Evolutionary conservation across 1,284 basidiomycete species (phyloP), one percentile per base, ranked within the genome.

Genomic region (Ceratobasidium papillatum): DNA sequence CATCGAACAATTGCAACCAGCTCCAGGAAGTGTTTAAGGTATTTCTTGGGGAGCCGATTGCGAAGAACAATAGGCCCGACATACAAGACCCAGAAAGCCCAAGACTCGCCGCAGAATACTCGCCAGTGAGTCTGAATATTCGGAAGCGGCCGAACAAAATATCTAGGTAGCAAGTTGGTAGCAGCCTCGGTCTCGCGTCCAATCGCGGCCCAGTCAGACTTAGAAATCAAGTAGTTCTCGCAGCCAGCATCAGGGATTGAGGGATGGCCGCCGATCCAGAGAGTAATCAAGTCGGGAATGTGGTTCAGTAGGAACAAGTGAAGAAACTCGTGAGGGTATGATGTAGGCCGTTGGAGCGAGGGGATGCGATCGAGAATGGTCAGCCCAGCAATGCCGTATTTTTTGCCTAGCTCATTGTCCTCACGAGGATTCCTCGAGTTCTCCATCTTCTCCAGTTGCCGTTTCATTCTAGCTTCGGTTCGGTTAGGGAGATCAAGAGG

Each of bases 11-110:
- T n/a, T n/a, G n/a, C n/a, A n/a, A n/a, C n/a, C n/a, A n/a, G n/a
- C n/a, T n/a, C n/a, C n/a, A n/a, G n/a, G 27, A 77, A 49, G 62
- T 83, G 81, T 1, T n/a, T n/a, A n/a, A n/a, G n/a, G n/a, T n/a
- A n/a, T n/a, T n/a, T n/a, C n/a, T n/a, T n/a, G n/a, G n/a, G n/a
- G n/a, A n/a, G n/a, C n/a, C n/a, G n/a, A n/a, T n/a, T n/a, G n/a
- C n/a, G n/a, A n/a, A n/a, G n/a, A n/a, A n/a, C n/a, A n/a, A n/a
- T n/a, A n/a, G n/a, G n/a, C n/a, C n/a, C n/a, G n/a, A n/a, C n/a
- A n/a, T n/a, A n/a, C n/a, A n/a, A n/a, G n/a, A n/a, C 78, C 83
- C 83, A 85, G 74, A 84, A 82, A 12, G 76, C 76, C 78, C 79
- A 84, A 1, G 79, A 75, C 75, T 85, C 83, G 2, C 82, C 82